Evolutionary conservation across 2,329 filamentous ascomycete species (phyloP).

Genomic region (Aspergillus novofumigatus): DNA sequence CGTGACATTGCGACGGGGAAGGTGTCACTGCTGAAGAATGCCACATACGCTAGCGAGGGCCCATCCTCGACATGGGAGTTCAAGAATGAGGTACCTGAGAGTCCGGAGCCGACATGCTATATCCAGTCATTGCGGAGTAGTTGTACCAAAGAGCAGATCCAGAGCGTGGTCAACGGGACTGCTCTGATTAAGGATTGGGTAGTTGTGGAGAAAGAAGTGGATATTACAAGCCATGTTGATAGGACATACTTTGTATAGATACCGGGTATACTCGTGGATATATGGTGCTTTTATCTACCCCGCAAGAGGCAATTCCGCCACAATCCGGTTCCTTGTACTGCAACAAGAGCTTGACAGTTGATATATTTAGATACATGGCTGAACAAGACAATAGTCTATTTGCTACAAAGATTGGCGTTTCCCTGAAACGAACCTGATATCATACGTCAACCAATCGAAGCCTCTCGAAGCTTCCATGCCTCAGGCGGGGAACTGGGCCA

Average conservation of each 20-base stretch:
- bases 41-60: slow-evolving; percentile 38
- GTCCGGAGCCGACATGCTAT: slow-evolving; percentile 44
- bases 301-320: neutral
- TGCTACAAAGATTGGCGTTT: neutral
- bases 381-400: no score
- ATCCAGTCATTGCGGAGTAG: slow-evolving; percentile 34
- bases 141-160: slow-evolving; percentile 45
- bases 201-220: slow-evolving; percentile 30
- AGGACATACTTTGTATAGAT: no score
- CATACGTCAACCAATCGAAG: slow-evolving; percentile 18
- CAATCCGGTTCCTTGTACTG: no score
- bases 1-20: slow-evolving; percentile 54
- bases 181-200: slow-evolving; percentile 47
- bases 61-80: slow-evolving; percentile 41
- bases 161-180: slow-evolving; percentile 41
- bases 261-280: neutral
- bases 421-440: neutral
- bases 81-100: slow-evolving; percentile 42
- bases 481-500: slow-evolving; percentile 1
- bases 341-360: no score
- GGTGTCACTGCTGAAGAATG: slow-evolving; percentile 32
- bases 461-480: slow-evolving; percentile 36
- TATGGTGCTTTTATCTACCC: neutral
- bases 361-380: neutral
- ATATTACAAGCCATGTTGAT: neutral